A percentile compares a stretch with the other conserved stretches of the same genome.
Conservation (phyloP, 345 rosid genomes). For the Nephelium lappaceum region DNA sequence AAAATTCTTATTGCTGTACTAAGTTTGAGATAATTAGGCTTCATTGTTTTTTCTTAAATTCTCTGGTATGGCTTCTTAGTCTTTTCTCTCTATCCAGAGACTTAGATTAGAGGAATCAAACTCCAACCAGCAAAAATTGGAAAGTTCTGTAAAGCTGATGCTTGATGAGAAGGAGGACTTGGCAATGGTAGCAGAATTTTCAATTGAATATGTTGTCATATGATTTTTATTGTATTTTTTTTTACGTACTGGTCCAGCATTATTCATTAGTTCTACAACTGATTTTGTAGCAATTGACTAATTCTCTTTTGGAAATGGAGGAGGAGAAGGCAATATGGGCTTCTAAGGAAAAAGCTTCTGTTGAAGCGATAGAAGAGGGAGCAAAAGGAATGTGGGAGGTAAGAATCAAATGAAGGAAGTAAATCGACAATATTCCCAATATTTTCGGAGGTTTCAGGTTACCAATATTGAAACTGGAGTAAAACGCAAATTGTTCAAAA, state of each 20-base stretch:
- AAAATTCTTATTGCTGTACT: neutral
- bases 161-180: constrained; percentile 87
- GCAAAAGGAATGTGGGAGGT: constrained; percentile 61
- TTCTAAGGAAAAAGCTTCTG: constrained; percentile 70
- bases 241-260: neutral
- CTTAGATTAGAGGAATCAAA: constrained; percentile 62
- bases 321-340: constrained; percentile 87
- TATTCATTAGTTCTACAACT: constrained; percentile 17
- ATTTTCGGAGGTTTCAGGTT: neutral
- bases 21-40: constrained; percentile 18
- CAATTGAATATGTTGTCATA: neutral
- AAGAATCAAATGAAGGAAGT: constrained; percentile 19
- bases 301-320: constrained; percentile 87
- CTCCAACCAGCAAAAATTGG: constrained; percentile 53
- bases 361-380: constrained; percentile 66
- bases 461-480: neutral
- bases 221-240: neutral
- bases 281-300: constrained; percentile 69
- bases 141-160: constrained; percentile 49
- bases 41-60: constrained; percentile 7
- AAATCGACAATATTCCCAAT: too few species aligned
- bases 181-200: constrained; percentile 61
- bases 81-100: constrained; percentile 46
- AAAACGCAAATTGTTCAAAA: neutral
- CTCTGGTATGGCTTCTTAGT: constrained; percentile 3